Base-by-base conservation (phyloP, 2,329 filamentous ascomycete genomes). In the Colletotrichum tanaceti region DNA sequence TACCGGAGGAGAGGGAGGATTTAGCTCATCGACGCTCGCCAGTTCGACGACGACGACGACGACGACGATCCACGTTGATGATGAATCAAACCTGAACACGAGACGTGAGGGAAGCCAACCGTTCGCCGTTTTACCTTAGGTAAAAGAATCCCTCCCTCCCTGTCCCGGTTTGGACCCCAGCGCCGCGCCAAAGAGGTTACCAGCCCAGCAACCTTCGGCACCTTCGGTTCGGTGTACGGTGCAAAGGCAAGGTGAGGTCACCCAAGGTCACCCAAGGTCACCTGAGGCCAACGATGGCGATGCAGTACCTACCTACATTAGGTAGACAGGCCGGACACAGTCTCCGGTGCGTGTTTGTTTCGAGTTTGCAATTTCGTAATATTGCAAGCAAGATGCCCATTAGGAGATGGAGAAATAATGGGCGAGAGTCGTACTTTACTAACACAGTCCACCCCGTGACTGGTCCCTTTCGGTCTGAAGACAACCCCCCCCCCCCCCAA, bases 151-250 rank as follows among this genome's bases (percentile, higher is more conserved):
- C n/a, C n/a, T n/a, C n/a, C n/a, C n/a, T n/a, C n/a, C n/a, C n/a
- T n/a, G n/a, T n/a, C n/a, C n/a, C n/a, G n/a, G n/a, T n/a, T n/a
- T n/a, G 28, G 28, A 41, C 14, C 46, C 62, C 50, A 49, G 57
- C 35, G 41, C 49, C 44, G 43, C 58, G 49, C 63, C 58, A 66
- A 24, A 57, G 14, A 55, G 20, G 63, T 41, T 18, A 20, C 62
- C 35, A 39, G 32, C 28, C 28, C 28, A 32, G 28, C 44, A 53
- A 18, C 10, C 38, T 32, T 53, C 61, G 60, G 60, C 32, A 53
- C 61, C 47, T 35, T 50, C 47, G 61, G 53, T 68, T 50, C 47
- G 54, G 46, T 65, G 53, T 64, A 44, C 38, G 38, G 11, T 35
- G 39, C 16, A 28, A n/a, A 44, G 57, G 44, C 24, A 47, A 63